Conservation (phyloP, 2,329 filamentous ascomycete species). For the Graphium sp. region DNA sequence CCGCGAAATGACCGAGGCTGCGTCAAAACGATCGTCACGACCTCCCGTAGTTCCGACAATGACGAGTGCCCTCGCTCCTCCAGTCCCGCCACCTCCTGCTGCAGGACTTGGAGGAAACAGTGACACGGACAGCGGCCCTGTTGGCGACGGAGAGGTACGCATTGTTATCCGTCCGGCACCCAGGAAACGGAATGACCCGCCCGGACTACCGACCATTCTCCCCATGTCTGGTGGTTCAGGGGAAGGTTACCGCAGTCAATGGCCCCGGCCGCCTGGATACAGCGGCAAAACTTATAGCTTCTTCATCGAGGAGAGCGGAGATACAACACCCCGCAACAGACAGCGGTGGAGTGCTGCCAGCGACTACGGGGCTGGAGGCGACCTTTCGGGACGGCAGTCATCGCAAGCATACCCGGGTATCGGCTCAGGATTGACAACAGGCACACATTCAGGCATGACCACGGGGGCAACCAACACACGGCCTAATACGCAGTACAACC, state of each 20-base stretch:
- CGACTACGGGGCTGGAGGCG: slow-evolving; percentile 8
- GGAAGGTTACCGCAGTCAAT: slow-evolving; percentile 6
- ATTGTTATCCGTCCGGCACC: slow-evolving; percentile 14
- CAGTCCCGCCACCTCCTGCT: not conserved
- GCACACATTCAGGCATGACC: no score
- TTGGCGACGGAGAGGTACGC: slow-evolving; percentile 11
- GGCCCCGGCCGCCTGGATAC: slow-evolving; percentile 13
- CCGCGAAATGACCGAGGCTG: slow-evolving; percentile 7
- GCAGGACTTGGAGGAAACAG: not conserved
- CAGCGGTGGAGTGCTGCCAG: slow-evolving; percentile 13
- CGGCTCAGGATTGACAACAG: no score
- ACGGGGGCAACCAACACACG: no score
- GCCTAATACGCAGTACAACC: no score
- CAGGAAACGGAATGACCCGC: slow-evolving; percentile 5
- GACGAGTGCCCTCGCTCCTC: not conserved
- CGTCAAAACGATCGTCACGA: slow-evolving; percentile 1
- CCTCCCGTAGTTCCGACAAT: not conserved
- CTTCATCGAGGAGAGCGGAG: slow-evolving; percentile 10
- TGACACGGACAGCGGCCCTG: slow-evolving; percentile 5
- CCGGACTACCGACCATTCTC: slow-evolving; percentile 2
- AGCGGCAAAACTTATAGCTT: slow-evolving; percentile 10
- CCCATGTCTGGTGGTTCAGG: not conserved
- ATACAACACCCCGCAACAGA: slow-evolving; percentile 8
- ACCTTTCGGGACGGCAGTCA: not conserved
- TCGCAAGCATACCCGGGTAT: not conserved